Conservation (phyloP, 331 rosid genomes). For the Cydonia oblonga region DNA sequence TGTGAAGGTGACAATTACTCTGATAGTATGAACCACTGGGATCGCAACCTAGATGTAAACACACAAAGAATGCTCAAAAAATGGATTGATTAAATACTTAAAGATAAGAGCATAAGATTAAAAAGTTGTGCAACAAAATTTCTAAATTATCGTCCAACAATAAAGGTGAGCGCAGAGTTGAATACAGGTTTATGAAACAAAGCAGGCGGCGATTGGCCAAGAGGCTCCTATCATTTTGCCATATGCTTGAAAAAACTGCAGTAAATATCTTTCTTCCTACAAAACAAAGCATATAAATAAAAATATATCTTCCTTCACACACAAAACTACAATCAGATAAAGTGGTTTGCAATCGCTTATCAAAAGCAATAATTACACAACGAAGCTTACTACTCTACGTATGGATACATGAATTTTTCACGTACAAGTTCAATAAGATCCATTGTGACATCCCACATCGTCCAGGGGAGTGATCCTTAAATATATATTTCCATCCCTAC, state of each 20-base stretch:
- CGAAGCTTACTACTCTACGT: background rate
- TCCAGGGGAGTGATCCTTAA: too few species aligned
- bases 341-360: background rate
- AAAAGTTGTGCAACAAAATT: background rate
- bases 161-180: background rate
- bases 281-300: background rate
- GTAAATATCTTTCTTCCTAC: background rate
- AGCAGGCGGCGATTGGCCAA: background rate
- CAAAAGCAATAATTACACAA: background rate
- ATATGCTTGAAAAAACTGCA: background rate
- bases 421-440: background rate
- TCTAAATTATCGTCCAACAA: background rate
- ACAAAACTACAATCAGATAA: background rate
- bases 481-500: too few species aligned
- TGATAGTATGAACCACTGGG: constrained; percentile 89
- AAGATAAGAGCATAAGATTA: background rate
- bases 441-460: too few species aligned
- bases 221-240: background rate
- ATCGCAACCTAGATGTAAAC: constrained; percentile 69
- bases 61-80: background rate
- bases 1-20: constrained; percentile 80
- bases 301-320: background rate
- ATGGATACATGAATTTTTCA: background rate
- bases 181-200: background rate
- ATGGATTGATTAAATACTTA: background rate